phyloP scores from a whole-genome alignment of 2,329 filamentous ascomycete genomes.

The Paraphaeosphaeria minitans region DNA sequence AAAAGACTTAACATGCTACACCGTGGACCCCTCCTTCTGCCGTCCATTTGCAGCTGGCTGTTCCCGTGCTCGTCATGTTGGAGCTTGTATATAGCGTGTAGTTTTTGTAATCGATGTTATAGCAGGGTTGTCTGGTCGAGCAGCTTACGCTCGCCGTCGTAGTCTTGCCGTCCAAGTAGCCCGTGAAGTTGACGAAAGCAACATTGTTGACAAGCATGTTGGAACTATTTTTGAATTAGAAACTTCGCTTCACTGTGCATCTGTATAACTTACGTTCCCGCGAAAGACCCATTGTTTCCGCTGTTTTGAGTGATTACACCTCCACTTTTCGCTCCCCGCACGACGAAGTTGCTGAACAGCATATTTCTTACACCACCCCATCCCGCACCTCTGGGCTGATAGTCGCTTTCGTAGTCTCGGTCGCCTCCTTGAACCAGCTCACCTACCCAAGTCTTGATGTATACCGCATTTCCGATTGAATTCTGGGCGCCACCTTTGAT shows the following conservation, averaged over 20 bases:
- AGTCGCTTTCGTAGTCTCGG: constrained; percentile 55
- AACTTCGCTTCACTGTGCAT: background rate
- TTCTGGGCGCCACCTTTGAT: constrained; percentile 55
- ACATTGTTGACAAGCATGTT: constrained; percentile 58
- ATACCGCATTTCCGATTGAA: constrained; percentile 43
- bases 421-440: constrained; percentile 49
- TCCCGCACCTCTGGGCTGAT: constrained; percentile 57
- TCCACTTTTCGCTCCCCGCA: constrained; percentile 53
- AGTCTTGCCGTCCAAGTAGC: constrained; percentile 48
- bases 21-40: constrained; percentile 48
- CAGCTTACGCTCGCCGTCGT: constrained; percentile 54
- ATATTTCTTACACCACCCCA: constrained; percentile 61
- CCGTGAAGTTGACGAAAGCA: constrained; percentile 59
- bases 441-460: constrained; percentile 64
- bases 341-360: constrained; percentile 57
- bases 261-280: constrained; percentile 50
- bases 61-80: constrained; percentile 41
- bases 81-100: constrained; percentile 40
- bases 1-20: background rate
- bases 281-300: constrained; percentile 56
- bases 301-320: constrained; percentile 55
- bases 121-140: constrained; percentile 56
- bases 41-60: constrained; percentile 46
- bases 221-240: background rate
- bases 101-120: constrained; percentile 55